Evolutionary conservation across 805 yeast genomes (phyloP), one percentile per base, ranked within the genome.

Genomic region (Starmerella geochares): DNA sequence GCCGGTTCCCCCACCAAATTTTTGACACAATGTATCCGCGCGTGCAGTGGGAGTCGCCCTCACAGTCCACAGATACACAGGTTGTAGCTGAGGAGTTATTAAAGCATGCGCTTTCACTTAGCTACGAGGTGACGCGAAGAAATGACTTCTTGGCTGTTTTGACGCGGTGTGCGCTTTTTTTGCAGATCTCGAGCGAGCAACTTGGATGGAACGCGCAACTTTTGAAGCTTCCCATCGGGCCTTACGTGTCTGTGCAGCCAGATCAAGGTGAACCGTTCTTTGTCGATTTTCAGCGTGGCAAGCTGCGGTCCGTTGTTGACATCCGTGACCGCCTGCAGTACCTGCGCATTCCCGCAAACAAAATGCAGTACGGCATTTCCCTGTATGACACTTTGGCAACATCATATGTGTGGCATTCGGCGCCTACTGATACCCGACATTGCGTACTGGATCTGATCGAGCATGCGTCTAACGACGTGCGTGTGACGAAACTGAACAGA

Each of bases 201-300:
- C 33, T 49, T 13, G 55, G 56, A 10, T 39, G 54, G 46, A 35
- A 42, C 10, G 45, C 52, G 9, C 23, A 49, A 13, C 43, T 60
- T 23, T 43, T 58, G 27, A 46, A 53, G 20, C 39, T 51, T 16
- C 55, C 57, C 23, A 19, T 43, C 31, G 53, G 54, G 7, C 47
- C 58, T 4, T 54, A 46, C 39, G 54, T 58, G 31, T 52, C 50
- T 32, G 53, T 58, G 14, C 44, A 39, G 11, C 40, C 48, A 9
- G 17, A 40, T 16, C 38, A 31, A 16, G 37, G 45, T 41, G 54
- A 48, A 31, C 32, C 52, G 2, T 37, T 52, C 11, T 60, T 57
- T 44, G 55, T 60, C 9, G 63, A 60, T 44, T 57, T 58, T 52
- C 33, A 49, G 21, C 54, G 56, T 3, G 46, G 46, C 2, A 45